Evolutionary conservation across 2,329 filamentous ascomycete genomes (phyloP).

Genomic region (Colletotrichum euphorbiae): DNA sequence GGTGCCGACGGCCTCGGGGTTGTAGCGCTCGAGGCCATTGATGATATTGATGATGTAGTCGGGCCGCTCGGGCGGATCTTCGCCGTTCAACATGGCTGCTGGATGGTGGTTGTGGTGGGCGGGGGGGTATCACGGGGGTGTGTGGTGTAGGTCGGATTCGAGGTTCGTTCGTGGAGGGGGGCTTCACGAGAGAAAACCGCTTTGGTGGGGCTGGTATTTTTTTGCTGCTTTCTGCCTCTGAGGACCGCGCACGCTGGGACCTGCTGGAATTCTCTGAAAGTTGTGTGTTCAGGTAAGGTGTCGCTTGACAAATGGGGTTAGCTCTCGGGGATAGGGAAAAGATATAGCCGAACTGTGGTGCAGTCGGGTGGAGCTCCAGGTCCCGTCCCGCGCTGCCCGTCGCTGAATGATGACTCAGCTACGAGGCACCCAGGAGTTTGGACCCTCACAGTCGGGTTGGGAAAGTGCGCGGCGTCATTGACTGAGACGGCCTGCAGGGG

Average conservation of each 20-base stretch:
- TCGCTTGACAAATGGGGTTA: slow-evolving; percentile 54
- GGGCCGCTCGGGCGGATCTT: slow-evolving; percentile 91
- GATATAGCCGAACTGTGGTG: slow-evolving; percentile 17
- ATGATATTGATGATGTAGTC: slow-evolving; percentile 94
- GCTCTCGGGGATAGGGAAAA: slow-evolving; percentile 45
- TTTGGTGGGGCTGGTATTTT: slow-evolving; percentile 31
- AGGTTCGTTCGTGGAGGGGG: slow-evolving; percentile 52
- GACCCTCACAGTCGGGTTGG: slow-evolving; percentile 15
- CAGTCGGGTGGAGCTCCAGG: too few species aligned
- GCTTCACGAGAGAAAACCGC: slow-evolving; percentile 40
- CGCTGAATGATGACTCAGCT: slow-evolving; percentile 28
- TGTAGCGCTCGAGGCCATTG: slow-evolving; percentile 97
- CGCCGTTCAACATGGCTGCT: slow-evolving; percentile 70
- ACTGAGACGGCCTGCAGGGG: slow-evolving; percentile 26
- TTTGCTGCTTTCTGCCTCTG: slow-evolving; percentile 2
- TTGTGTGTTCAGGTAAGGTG: slow-evolving; percentile 49
- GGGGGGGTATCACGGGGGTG: slow-evolving; percentile 42
- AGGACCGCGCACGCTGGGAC: not conserved
- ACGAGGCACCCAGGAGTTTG: not conserved
- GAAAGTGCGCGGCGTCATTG: slow-evolving; percentile 39
- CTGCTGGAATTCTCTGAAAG: slow-evolving; percentile 50
- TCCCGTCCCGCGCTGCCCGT: too few species aligned
- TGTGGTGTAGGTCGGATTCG: slow-evolving; percentile 36
- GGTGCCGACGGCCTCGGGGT: slow-evolving; percentile 92
- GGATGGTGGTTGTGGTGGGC: slow-evolving; percentile 13